Evolutionary conservation across 2,329 filamentous ascomycete species (phyloP).

Genomic region (Nigrospora sphaerica): DNA sequence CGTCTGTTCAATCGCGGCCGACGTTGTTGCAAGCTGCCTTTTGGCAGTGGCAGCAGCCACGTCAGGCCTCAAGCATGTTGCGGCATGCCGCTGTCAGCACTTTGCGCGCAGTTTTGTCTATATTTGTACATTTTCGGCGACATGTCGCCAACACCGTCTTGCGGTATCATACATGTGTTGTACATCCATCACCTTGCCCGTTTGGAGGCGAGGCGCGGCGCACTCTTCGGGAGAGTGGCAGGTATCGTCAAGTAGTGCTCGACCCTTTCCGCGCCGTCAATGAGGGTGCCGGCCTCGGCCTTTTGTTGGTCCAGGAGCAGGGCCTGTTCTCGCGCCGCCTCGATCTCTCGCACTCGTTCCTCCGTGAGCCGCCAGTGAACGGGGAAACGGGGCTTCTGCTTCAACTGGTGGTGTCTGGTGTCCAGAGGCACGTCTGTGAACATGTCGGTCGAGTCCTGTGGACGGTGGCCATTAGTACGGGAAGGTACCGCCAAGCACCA

Average conservation of each 20-base stretch:
- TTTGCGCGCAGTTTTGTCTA: too few species aligned
- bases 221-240: background rate
- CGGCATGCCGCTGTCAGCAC: too few species aligned
- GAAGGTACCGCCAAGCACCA: background rate
- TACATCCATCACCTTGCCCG: background rate
- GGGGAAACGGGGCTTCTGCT: conserved; percentile 65
- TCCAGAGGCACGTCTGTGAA: conserved; percentile 90
- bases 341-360: conserved; percentile 58
- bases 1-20: too few species aligned
- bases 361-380: conserved; percentile 74
- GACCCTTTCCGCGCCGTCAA: conserved; percentile 51
- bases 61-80: too few species aligned
- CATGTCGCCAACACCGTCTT: too few species aligned
- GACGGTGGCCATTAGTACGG: background rate
- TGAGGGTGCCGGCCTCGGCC: conserved; percentile 43
- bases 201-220: too few species aligned
- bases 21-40: too few species aligned
- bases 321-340: conserved; percentile 46
- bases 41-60: too few species aligned
- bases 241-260: conserved; percentile 24
- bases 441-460: conserved; percentile 63
- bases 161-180: background rate
- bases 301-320: conserved; percentile 47
- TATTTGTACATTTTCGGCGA: too few species aligned
- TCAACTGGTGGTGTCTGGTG: conserved; percentile 72